These are phyloP conservation scores for Striga asiatica DNA, from an alignment of 257 asterid genomes.

Conservation along the genomic window DNA sequence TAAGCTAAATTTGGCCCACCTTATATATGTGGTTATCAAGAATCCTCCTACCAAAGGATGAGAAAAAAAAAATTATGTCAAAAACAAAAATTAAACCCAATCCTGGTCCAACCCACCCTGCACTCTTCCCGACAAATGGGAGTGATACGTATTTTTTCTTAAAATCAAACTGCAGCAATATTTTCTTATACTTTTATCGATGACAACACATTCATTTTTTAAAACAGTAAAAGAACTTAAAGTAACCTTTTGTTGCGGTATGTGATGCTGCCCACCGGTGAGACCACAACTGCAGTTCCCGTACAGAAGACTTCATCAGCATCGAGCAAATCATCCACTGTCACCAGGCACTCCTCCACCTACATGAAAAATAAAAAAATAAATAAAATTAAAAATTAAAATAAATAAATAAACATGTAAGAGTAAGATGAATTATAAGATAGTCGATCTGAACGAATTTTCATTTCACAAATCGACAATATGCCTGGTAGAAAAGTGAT, in stretches of 20 bases:
- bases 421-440: background rate
- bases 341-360: conserved; percentile 77
- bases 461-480: background rate
- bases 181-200: no score
- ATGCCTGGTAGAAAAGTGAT: background rate
- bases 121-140: no score
- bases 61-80: background rate
- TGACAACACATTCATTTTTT: no score
- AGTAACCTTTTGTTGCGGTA: conserved; percentile 57
- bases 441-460: background rate
- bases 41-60: background rate
- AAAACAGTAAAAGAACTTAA: background rate
- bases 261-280: conserved; percentile 94
- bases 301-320: conserved; percentile 98
- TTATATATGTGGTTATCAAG: background rate
- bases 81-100: background rate
- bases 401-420: background rate
- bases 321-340: conserved; percentile 88
- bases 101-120: no score
- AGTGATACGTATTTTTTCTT: no score
- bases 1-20: no score
- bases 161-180: no score
- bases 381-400: background rate
- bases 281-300: conserved; percentile 87
- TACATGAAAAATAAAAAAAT: conserved; percentile 14